Evolutionary conservation across 2,329 filamentous ascomycete species (phyloP).

Genomic region (Neocatenulostroma microsporum): DNA sequence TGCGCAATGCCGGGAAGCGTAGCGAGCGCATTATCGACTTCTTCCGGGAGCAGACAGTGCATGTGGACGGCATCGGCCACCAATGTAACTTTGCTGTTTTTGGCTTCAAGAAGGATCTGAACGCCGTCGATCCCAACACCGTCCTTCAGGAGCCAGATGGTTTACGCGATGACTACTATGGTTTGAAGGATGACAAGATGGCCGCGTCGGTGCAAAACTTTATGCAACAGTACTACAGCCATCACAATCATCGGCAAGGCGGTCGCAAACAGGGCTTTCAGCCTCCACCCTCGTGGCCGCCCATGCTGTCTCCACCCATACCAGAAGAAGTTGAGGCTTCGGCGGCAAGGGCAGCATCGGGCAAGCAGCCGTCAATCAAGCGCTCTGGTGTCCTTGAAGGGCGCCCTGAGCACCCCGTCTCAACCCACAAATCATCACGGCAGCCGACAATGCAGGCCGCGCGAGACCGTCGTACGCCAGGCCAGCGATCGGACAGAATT

Average conservation of each 20-base stretch:
- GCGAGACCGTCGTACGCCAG: too few relatives aligned
- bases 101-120: constrained; percentile 78
- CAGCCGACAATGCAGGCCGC: too few relatives aligned
- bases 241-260: constrained; percentile 21
- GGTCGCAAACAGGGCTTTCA: constrained; percentile 19
- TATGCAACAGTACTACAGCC: constrained; percentile 74
- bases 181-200: constrained; percentile 96
- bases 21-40: constrained; percentile 94
- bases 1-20: constrained; percentile 76
- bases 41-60: constrained; percentile 94
- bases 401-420: too few relatives aligned
- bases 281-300: constrained; percentile 27
- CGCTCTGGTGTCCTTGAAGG: neutral
- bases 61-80: constrained; percentile 91
- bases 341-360: too few relatives aligned
- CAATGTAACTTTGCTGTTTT: constrained; percentile 98
- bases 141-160: constrained; percentile 31
- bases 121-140: constrained; percentile 34
- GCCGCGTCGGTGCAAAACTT: constrained; percentile 95
- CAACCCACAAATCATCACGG: too few relatives aligned
- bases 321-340: too few relatives aligned
- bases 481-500: too few relatives aligned
- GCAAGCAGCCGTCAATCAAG: neutral
- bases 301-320: constrained; percentile 17
- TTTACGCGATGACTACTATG: constrained; percentile 87